A percentile compares a stretch with the other conserved stretches of the same genome.
These are phyloP conservation scores for Phylloporus arenicola DNA, from an alignment of 768 basidiomycete species.

Conservation along the genomic window DNA sequence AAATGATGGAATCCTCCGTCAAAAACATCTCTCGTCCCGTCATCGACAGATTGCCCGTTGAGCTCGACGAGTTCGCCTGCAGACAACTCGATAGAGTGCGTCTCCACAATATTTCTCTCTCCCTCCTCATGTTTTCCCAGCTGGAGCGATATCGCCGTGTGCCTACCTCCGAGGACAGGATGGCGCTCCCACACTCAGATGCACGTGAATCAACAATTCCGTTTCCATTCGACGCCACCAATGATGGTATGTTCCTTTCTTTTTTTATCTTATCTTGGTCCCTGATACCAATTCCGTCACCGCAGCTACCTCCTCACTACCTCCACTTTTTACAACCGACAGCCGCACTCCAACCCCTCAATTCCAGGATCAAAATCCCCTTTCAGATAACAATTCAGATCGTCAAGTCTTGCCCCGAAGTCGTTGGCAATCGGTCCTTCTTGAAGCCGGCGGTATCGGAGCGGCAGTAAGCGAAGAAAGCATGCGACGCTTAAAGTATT, in stretches of 20 bases:
- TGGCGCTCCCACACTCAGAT: slow-evolving; percentile 15
- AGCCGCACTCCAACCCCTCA: slow-evolving; percentile 22
- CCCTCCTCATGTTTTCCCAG: slow-evolving; percentile 24
- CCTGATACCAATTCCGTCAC: background rate
- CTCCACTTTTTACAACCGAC: slow-evolving; percentile 3
- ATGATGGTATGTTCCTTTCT: slow-evolving; percentile 3
- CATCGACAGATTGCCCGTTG: slow-evolving; percentile 70
- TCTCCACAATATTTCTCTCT: background rate
- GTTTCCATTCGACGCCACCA: background rate
- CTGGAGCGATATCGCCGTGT: slow-evolving; percentile 47
- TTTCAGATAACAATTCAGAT: slow-evolving; percentile 20
- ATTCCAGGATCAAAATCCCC: slow-evolving; percentile 13
- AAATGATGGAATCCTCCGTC: slow-evolving; percentile 81
- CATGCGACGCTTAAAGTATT: slow-evolving; percentile 81
- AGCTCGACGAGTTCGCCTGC: slow-evolving; percentile 83
- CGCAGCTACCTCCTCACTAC: slow-evolving; percentile 1
- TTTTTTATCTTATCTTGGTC: slow-evolving; percentile 6
- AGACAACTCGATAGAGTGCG: slow-evolving; percentile 79
- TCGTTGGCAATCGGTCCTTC: slow-evolving; percentile 77
- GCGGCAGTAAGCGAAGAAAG: slow-evolving; percentile 89
- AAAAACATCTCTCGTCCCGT: slow-evolving; percentile 78
- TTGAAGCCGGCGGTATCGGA: slow-evolving; percentile 83
- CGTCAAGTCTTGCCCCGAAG: slow-evolving; percentile 67
- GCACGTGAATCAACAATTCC: background rate
- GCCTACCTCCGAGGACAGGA: slow-evolving; percentile 29